Evolutionary conservation across 345 rosid species (phyloP).

Genomic region (Cardamine resedifolia): DNA sequence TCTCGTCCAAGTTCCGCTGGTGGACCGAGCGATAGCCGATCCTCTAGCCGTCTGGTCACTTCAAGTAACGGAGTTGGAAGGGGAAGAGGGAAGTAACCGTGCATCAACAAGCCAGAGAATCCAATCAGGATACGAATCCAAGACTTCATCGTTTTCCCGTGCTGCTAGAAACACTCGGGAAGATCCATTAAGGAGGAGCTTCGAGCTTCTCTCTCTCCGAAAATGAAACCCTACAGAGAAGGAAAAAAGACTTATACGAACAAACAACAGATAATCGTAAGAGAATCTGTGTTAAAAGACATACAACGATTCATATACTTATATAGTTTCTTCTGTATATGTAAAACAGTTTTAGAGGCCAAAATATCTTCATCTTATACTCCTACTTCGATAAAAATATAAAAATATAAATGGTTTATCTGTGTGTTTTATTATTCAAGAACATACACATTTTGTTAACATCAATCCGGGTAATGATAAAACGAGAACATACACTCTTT

Average conservation of each 20-base stretch:
- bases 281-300: neutral
- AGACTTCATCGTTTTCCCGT: conserved; percentile 49
- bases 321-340: neutral
- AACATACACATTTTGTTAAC: neutral
- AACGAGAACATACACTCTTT: neutral
- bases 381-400: neutral
- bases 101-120: conserved; percentile 59
- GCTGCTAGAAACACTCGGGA: conserved; percentile 50
- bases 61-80: conserved; percentile 49
- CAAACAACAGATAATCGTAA: conserved; percentile 1
- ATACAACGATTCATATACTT: neutral
- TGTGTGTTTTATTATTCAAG: neutral
- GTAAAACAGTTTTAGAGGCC: neutral
- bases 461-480: no score
- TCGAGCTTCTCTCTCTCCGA: conserved; percentile 65
- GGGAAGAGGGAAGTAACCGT: conserved; percentile 39
- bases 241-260: neutral
- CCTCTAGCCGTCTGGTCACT: conserved; percentile 53
- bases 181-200: conserved; percentile 59
- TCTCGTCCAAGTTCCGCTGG: conserved; percentile 75
- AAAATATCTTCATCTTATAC: neutral
- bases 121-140: conserved; percentile 53
- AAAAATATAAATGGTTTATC: neutral
- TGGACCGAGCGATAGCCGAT: conserved; percentile 58
- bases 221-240: conserved; percentile 35